These are phyloP conservation scores for Rhypophila decipiens DNA, from an alignment of 495 filamentous ascomycete species.

Conservation along the genomic window DNA sequence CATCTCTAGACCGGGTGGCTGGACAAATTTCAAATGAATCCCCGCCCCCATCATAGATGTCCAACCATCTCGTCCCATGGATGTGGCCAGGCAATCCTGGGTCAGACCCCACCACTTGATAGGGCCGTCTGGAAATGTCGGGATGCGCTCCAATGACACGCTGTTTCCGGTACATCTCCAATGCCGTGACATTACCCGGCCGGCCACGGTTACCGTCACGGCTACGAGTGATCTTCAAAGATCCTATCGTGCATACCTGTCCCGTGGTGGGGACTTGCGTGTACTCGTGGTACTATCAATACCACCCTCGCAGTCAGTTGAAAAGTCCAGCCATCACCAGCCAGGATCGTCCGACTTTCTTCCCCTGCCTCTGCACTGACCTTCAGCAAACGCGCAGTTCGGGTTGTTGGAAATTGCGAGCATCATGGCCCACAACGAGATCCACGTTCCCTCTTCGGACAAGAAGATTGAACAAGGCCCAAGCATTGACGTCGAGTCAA, in stretches of 20 bases:
- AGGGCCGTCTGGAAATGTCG: not conserved
- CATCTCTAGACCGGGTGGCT: too few relatives aligned
- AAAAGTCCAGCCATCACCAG: not conserved
- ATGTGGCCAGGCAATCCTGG: not conserved
- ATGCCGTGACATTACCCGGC: not conserved
- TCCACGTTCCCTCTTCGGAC: not conserved
- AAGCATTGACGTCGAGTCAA: not conserved
- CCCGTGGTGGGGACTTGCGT: not conserved
- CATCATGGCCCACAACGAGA: not conserved
- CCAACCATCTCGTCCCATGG: not conserved
- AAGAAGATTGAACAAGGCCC: too few relatives aligned
- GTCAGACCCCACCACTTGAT: not conserved
- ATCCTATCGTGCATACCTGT: not conserved
- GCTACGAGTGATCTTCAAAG: not conserved
- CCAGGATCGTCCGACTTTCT: not conserved
- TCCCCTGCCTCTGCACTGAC: not conserved
- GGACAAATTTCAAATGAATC: too few relatives aligned
- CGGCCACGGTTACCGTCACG: not conserved
- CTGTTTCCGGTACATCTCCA: not conserved
- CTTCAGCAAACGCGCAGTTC: not conserved
- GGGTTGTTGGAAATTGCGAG: too few relatives aligned
- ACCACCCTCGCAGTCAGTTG: not conserved
- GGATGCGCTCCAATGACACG: slow-evolving; percentile 1
- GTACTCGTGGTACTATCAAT: not conserved
- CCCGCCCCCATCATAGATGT: too few relatives aligned